A percentile compares a stretch with the other conserved stretches of the same genome.
Evolutionary conservation across 2,329 filamentous ascomycete genomes (phyloP).

Genomic region (Podosphaera fusca): DNA sequence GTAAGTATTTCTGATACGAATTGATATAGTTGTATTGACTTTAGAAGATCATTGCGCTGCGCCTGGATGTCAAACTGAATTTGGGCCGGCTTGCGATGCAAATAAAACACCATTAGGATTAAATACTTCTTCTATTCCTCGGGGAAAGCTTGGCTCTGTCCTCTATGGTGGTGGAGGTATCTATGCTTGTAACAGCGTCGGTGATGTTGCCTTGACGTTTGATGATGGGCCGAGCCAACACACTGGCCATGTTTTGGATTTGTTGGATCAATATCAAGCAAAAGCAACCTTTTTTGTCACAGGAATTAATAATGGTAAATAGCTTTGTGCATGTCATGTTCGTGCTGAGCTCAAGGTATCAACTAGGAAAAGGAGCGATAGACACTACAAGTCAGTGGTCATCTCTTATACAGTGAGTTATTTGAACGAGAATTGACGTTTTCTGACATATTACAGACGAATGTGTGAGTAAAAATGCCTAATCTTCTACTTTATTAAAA

Average conservation of each 20-base stretch:
- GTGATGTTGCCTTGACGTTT: constrained; percentile 41
- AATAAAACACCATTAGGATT: constrained; percentile 29
- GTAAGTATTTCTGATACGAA: constrained; percentile 1
- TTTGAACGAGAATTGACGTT: no score
- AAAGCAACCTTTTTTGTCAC: constrained; percentile 35
- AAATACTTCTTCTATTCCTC: constrained; percentile 25
- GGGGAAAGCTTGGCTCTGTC: constrained; percentile 28
- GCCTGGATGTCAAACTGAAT: constrained; percentile 36
- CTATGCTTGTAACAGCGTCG: constrained; percentile 29
- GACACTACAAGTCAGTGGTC: constrained; percentile 25
- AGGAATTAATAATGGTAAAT: constrained; percentile 20
- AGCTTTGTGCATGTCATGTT: no score
- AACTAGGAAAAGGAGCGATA: constrained; percentile 26
- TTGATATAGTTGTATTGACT: background rate
- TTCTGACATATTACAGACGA: no score
- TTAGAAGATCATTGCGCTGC: constrained; percentile 28
- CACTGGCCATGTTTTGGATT: constrained; percentile 36
- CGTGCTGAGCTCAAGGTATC: background rate
- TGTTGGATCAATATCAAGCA: constrained; percentile 33
- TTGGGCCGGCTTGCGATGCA: constrained; percentile 34
- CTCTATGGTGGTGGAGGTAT: constrained; percentile 34
- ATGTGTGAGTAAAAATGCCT: no score
- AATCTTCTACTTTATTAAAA: no score
- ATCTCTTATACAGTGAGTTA: constrained; percentile 11
- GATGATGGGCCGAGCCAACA: constrained; percentile 43